Percentiles rank a stretch among this genome's conserved stretches.
phyloP scores from a whole-genome alignment of 2,329 filamentous ascomycete genomes.

The Talaromyces rugulosus region DNA sequence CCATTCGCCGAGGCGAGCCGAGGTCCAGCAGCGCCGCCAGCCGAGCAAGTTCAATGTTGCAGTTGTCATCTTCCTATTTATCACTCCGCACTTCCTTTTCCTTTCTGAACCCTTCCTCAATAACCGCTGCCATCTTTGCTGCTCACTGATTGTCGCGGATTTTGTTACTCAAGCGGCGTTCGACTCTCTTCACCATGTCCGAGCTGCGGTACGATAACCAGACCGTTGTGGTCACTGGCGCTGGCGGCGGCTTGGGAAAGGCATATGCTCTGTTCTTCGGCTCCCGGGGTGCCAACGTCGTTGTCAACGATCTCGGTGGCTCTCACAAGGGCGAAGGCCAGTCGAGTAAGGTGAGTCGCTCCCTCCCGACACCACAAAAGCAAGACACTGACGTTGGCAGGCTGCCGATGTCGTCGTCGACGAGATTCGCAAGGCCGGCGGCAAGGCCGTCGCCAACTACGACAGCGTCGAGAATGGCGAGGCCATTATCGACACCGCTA shows the following conservation, averaged over 20 bases:
- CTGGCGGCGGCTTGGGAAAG: conserved; percentile 76
- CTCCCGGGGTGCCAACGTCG: conserved; percentile 85
- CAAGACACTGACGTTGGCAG: conserved; percentile 44
- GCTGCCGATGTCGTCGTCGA: conserved; percentile 52
- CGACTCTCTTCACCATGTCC: conserved; percentile 48
- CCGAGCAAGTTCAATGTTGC: not conserved
- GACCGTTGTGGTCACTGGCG: conserved; percentile 83
- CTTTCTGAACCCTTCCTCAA: not conserved
- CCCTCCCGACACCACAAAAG: not conserved
- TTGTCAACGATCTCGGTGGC: conserved; percentile 92
- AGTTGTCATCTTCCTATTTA: not conserved
- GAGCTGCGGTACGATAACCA: conserved; percentile 82
- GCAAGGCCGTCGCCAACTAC: conserved; percentile 97
- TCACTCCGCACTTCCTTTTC: not conserved
- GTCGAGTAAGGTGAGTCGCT: conserved; percentile 71
- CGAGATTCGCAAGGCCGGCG: conserved; percentile 69
- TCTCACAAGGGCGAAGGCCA: conserved; percentile 91
- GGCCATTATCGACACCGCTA: conserved; percentile 71
- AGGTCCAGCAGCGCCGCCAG: not conserved
- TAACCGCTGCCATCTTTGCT: not conserved
- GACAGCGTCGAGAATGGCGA: conserved; percentile 80
- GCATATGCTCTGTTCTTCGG: conserved; percentile 87
- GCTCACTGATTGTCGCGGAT: not conserved
- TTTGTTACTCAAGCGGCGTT: not conserved
- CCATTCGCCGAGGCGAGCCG: not conserved